A percentile compares a stretch with the other conserved stretches of the same genome.
Evolutionary conservation across 169 alveolate species (phyloP).

Genomic region (Condylostoma magnum): DNA sequence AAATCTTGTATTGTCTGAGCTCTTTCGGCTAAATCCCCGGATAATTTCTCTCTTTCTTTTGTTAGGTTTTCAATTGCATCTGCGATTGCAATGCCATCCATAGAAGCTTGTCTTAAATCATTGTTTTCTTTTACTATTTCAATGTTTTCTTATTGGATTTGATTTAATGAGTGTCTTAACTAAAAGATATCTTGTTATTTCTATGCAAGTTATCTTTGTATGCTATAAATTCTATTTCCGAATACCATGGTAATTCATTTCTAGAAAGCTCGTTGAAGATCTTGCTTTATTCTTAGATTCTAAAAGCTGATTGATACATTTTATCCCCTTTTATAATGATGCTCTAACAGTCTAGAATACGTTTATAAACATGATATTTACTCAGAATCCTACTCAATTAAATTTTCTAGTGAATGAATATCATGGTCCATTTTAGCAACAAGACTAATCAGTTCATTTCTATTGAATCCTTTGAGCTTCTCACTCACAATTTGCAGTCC

Average conservation of each 20-base stretch:
- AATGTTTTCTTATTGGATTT: constrained; percentile 34
- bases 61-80: constrained; percentile 61
- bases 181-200: constrained; percentile 9
- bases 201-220: not conserved
- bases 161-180: constrained; percentile 17
- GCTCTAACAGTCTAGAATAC: constrained; percentile 27
- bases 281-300: constrained; percentile 5
- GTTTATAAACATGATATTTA: constrained; percentile 19
- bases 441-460: constrained; percentile 14
- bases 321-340: constrained; percentile 26
- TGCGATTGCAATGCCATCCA: constrained; percentile 67
- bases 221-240: not conserved
- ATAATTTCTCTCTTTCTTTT: constrained; percentile 49
- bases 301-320: constrained; percentile 29
- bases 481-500: not conserved
- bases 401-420: constrained; percentile 10
- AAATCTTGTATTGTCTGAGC: constrained; percentile 50
- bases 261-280: constrained; percentile 29
- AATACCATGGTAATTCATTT: not conserved
- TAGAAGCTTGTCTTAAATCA: constrained; percentile 58
- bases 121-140: constrained; percentile 42
- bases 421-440: constrained; percentile 16
- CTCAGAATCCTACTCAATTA: not conserved
- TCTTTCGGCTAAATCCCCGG: constrained; percentile 42
- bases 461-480: not conserved